Evolutionary conservation across 2,329 filamentous ascomycete species (phyloP).

Genomic region (Lachnellula occidentalis): DNA sequence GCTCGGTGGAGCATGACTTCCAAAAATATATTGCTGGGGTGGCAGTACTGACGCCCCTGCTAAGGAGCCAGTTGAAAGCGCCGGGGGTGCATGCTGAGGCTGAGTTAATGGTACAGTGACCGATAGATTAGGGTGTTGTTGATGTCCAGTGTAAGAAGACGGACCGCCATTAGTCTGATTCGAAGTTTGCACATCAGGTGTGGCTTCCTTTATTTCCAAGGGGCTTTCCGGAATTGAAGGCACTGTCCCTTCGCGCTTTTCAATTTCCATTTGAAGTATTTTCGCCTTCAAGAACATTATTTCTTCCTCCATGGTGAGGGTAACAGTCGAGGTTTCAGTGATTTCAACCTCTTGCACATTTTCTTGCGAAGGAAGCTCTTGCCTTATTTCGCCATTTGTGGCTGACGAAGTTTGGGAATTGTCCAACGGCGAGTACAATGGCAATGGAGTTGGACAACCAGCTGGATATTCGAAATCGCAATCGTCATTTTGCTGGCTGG

Average conservation of each 20-base stretch:
- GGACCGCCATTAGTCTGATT: neutral
- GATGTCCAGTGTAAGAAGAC: neutral
- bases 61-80: neutral
- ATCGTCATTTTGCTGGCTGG: neutral
- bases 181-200: neutral
- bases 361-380: neutral
- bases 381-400: neutral
- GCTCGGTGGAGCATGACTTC: neutral
- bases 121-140: neutral
- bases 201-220: neutral
- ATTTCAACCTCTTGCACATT: neutral
- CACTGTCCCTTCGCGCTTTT: slow-evolving; percentile 15
- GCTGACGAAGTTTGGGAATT: neutral
- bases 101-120: slow-evolving; percentile 3
- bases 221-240: neutral
- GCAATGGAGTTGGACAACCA: neutral
- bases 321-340: neutral
- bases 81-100: slow-evolving; percentile 5
- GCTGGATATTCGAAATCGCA: neutral
- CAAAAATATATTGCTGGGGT: neutral
- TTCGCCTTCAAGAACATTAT: slow-evolving; percentile 23
- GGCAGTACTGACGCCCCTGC: neutral
- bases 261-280: slow-evolving; percentile 25
- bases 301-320: slow-evolving; percentile 22
- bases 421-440: neutral